Evolutionary conservation across 345 rosid genomes (phyloP).

Genomic region (Bretschneidera sinensis): DNA sequence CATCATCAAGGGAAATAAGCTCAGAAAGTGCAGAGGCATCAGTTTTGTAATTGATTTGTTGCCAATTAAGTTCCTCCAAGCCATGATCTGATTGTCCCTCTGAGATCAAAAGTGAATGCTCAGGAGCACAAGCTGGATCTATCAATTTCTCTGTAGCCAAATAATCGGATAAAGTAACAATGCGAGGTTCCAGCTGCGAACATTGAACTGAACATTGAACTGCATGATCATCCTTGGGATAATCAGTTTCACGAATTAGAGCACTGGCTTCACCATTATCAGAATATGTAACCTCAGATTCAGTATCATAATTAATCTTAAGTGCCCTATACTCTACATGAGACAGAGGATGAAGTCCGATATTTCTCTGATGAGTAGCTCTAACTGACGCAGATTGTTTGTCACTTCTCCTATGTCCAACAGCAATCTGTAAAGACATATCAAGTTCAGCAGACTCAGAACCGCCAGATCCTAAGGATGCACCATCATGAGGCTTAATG

Average conservation of each 20-base stretch:
- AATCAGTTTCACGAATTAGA: conserved; percentile 17
- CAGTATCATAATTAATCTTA: conserved; percentile 57
- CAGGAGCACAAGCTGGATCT: conserved; percentile 29
- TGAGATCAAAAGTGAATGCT: conserved; percentile 21
- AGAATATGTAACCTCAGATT: conserved; percentile 38
- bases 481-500: conserved; percentile 13
- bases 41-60: conserved; percentile 19
- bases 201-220: no score
- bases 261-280: conserved; percentile 28
- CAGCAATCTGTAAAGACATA: conserved; percentile 20
- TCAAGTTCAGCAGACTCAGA: conserved; percentile 29
- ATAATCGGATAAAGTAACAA: conserved; percentile 30
- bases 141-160: conserved; percentile 37
- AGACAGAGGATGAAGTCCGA: conserved; percentile 36
- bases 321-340: conserved; percentile 68
- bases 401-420: conserved; percentile 19
- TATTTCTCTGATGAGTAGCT: conserved; percentile 26
- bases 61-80: conserved; percentile 40
- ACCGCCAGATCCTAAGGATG: conserved; percentile 10
- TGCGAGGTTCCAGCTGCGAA: conserved; percentile 27
- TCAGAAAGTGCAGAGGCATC: conserved; percentile 24
- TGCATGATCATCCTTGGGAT: conserved; percentile 24
- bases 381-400: conserved; percentile 15
- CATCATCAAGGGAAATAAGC: conserved; percentile 38
- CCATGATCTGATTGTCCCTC: conserved; percentile 25